Percentiles rank a stretch among this genome's conserved stretches.
phyloP scores from a whole-genome alignment of 345 rosid genomes.

The Syzygium oleosum region DNA sequence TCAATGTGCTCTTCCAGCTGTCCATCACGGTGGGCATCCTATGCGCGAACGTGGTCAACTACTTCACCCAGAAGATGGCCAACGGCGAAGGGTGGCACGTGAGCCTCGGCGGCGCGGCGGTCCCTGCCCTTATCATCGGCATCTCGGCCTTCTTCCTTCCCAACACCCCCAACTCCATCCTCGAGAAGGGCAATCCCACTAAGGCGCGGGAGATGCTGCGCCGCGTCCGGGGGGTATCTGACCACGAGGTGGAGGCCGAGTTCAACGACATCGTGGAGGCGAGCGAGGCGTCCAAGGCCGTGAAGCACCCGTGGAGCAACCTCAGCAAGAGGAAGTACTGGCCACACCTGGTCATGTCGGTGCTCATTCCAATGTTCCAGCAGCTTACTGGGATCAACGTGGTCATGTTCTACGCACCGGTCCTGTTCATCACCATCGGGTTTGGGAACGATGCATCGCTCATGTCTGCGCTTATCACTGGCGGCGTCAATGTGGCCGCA shows the following conservation, averaged over 20 bases:
- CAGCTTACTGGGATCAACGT: slow-evolving; percentile 40
- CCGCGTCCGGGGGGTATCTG: slow-evolving; percentile 8
- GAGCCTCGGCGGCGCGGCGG: slow-evolving; percentile 11
- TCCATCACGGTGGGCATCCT: slow-evolving; percentile 37
- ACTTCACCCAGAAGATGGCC: background rate
- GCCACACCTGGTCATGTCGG: slow-evolving; percentile 12
- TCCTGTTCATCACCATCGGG: slow-evolving; percentile 35
- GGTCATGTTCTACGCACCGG: slow-evolving; percentile 40
- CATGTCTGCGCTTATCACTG: slow-evolving; percentile 24
- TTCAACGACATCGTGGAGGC: slow-evolving; percentile 18
- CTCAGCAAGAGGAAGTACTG: slow-evolving; percentile 7
- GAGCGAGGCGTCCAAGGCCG: slow-evolving; percentile 16
- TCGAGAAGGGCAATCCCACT: slow-evolving; percentile 12
- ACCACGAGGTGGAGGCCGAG: slow-evolving; percentile 16
- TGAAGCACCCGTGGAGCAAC: slow-evolving; percentile 19
- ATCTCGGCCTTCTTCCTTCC: slow-evolving; percentile 18
- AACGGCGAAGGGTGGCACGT: slow-evolving; percentile 21
- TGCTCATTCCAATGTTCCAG: slow-evolving; percentile 27
- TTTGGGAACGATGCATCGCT: slow-evolving; percentile 8
- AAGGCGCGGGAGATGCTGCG: slow-evolving; percentile 9
- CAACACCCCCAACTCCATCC: slow-evolving; percentile 21
- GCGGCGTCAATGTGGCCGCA: background rate
- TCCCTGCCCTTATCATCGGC: slow-evolving; percentile 23
- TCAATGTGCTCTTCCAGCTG: slow-evolving; percentile 39
- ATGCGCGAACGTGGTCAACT: slow-evolving; percentile 37